A percentile compares a stretch with the other conserved stretches of the same genome.
Evolutionary conservation across 2,329 filamentous ascomycete species (phyloP).

Genomic region (Mycosphaerella arachidis): DNA sequence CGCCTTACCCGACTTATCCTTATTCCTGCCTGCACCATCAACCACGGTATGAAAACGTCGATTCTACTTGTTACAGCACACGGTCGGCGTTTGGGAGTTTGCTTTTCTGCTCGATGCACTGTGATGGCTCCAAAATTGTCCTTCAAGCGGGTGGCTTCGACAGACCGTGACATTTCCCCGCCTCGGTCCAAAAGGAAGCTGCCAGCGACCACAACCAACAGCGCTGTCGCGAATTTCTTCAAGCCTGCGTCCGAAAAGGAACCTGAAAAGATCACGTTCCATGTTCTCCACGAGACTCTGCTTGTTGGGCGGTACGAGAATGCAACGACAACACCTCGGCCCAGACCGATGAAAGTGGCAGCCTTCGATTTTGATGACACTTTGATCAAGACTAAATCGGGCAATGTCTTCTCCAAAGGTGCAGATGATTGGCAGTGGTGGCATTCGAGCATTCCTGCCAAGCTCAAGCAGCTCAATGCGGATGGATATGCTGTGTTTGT

Average conservation of each 20-base stretch:
- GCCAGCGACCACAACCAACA: conserved; percentile 53
- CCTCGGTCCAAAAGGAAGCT: conserved; percentile 54
- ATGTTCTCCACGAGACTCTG: conserved; percentile 61
- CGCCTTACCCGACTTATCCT: background rate
- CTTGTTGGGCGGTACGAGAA: conserved; percentile 66
- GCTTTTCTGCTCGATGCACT: background rate
- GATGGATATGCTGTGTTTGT: conserved; percentile 74
- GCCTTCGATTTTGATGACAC: conserved; percentile 83
- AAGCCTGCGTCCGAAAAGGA: conserved; percentile 80
- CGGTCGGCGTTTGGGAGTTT: background rate
- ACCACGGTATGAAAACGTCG: background rate
- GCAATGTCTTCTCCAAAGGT: conserved; percentile 69
- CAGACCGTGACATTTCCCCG: conserved; percentile 50
- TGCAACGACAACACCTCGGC: conserved; percentile 21
- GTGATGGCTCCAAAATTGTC: conserved; percentile 3
- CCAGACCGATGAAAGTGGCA: conserved; percentile 57
- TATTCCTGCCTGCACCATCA: background rate
- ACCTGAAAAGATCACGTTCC: conserved; percentile 70
- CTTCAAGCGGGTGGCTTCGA: conserved; percentile 37
- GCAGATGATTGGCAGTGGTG: conserved; percentile 93
- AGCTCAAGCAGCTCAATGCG: conserved; percentile 62
- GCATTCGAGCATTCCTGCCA: conserved; percentile 64
- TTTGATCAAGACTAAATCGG: conserved; percentile 72
- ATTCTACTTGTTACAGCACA: background rate
- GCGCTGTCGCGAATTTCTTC: conserved; percentile 77